Conservation (phyloP, 257 asterid genomes). For the Prunella vulgaris region DNA sequence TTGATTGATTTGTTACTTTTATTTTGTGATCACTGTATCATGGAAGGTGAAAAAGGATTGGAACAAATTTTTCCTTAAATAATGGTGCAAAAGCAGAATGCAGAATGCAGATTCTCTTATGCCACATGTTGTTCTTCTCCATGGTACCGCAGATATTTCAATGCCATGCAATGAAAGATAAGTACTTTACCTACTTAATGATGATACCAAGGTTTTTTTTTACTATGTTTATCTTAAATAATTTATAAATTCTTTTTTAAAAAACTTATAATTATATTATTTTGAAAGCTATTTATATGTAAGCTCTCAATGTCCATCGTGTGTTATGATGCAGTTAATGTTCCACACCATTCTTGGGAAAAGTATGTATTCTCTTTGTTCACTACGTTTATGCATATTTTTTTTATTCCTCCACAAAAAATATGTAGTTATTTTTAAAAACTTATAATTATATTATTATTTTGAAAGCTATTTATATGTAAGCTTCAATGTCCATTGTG, state of each 20-base stretch:
- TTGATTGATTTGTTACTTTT: slow-evolving; percentile 4
- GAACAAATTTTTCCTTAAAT: slow-evolving; percentile 77
- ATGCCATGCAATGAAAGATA: slow-evolving; percentile 82
- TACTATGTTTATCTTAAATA: no score
- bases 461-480: no score
- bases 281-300: background rate
- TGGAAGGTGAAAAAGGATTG: slow-evolving; percentile 89
- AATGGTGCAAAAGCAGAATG: slow-evolving; percentile 42
- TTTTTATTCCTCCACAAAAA: no score
- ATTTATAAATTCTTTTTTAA: no score
- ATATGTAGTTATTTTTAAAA: no score
- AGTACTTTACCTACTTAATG: slow-evolving; percentile 25
- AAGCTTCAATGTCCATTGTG: no score
- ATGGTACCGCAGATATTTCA: slow-evolving; percentile 79
- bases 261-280: no score
- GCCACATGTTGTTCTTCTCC: slow-evolving; percentile 72
- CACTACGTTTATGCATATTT: no score
- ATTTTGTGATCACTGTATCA: slow-evolving; percentile 51
- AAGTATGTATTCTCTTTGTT: no score
- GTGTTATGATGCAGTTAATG: no score
- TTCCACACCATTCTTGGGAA: no score
- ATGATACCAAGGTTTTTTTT: background rate
- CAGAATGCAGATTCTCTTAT: slow-evolving; percentile 43
- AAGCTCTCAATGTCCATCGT: background rate
- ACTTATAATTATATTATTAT: no score